phyloP scores from a whole-genome alignment of 2,329 filamentous ascomycete genomes.

The Ophiocordyceps sinensis region DNA sequence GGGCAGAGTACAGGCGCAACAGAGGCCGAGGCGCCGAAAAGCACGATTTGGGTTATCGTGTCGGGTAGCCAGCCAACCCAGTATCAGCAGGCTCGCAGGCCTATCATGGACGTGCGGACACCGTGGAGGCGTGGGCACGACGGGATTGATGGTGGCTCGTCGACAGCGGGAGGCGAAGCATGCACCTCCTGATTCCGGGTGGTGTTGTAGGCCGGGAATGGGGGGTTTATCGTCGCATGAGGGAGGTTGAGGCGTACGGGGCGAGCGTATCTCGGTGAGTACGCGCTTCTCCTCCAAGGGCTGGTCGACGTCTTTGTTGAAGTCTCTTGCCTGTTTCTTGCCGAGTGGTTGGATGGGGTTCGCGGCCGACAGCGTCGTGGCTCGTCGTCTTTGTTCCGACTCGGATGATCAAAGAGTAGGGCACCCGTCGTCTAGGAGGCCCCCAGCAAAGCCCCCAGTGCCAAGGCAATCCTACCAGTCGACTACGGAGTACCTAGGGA shows the following conservation, averaged over 20 bases:
- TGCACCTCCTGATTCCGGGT: conserved; percentile 18
- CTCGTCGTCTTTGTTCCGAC: conserved; percentile 1
- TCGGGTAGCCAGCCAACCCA: conserved; percentile 12
- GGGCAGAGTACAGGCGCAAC: conserved; percentile 20
- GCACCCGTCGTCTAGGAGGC: background rate
- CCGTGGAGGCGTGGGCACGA: conserved; percentile 11
- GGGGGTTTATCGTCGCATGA: conserved; percentile 18
- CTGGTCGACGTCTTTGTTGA: background rate
- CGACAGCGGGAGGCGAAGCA: conserved; percentile 11
- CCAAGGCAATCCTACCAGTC: background rate
- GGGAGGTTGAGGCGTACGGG: background rate
- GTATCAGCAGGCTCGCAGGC: conserved; percentile 8
- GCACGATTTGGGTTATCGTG: conserved; percentile 11
- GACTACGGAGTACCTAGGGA: too few relatives aligned
- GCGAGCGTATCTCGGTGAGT: background rate
- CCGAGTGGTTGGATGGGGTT: background rate
- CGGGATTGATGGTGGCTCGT: conserved; percentile 7
- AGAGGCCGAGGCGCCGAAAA: conserved; percentile 20
- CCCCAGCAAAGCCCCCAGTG: background rate
- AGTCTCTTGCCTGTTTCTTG: background rate
- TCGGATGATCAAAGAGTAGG: conserved; percentile 1
- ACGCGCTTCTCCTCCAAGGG: background rate
- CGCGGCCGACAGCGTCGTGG: background rate
- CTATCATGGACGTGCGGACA: conserved; percentile 15
- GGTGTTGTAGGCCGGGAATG: conserved; percentile 7